Percentiles rank a stretch among this genome's conserved stretches.
These are phyloP conservation scores for Dryas integrifolia DNA, from an alignment of 331 rosid species.

Conservation along the genomic window DNA sequence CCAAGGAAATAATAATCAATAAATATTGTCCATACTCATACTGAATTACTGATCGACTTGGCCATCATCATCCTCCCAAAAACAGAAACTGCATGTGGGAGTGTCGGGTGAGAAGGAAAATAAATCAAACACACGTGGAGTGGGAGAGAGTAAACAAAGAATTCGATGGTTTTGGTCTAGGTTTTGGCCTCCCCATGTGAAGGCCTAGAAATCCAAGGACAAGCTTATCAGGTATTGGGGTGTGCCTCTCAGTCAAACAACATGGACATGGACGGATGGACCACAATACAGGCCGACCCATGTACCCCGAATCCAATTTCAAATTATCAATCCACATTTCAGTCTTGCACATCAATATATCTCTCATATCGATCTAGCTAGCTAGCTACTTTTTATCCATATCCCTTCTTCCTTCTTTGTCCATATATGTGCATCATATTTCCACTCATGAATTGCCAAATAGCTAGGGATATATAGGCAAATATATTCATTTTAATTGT, in stretches of 20 bases:
- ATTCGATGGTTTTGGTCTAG: slow-evolving; percentile 49
- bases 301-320: neutral
- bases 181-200: slow-evolving; percentile 52
- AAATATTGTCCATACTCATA: slow-evolving; percentile 20
- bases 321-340: no score
- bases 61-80: slow-evolving; percentile 24
- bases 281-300: neutral
- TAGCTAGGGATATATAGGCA: no score
- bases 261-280: slow-evolving; percentile 26
- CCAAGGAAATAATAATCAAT: slow-evolving; percentile 15
- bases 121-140: slow-evolving; percentile 17
- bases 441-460: no score
- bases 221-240: slow-evolving; percentile 31
- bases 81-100: slow-evolving; percentile 54
- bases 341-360: neutral
- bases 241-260: slow-evolving; percentile 42
- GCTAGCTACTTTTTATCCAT: neutral
- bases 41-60: neutral
- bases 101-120: slow-evolving; percentile 50
- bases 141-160: slow-evolving; percentile 15
- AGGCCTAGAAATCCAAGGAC: slow-evolving; percentile 25
- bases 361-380: neutral
- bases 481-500: no score
- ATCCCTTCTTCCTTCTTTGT: neutral
- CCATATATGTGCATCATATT: neutral